Evolutionary conservation across 2,329 filamentous ascomycete genomes (phyloP).

Genomic region (Aspergillus fumigatiaffinis): DNA sequence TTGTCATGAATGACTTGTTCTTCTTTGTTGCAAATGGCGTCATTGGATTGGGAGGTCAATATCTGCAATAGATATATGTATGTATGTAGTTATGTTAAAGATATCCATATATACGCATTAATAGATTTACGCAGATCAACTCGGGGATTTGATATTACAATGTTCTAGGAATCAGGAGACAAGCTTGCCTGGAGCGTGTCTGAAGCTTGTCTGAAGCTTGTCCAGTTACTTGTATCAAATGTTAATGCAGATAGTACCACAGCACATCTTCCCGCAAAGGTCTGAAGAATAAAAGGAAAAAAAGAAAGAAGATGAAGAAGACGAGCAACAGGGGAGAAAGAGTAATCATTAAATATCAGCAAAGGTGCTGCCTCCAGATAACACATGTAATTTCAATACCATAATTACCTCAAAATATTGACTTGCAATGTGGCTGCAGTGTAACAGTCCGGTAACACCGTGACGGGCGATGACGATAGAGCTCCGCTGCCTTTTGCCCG

Average conservation of each 20-base stretch:
- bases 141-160: not conserved
- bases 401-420: not conserved
- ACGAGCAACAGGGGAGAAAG: not conserved
- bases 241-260: too few species aligned
- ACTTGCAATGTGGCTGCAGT: not conserved
- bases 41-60: not conserved
- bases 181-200: not conserved
- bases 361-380: not conserved
- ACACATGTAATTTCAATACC: conserved; percentile 3
- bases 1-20: conserved; percentile 8
- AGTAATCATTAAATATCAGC: not conserved
- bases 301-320: not conserved
- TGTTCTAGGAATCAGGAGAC: not conserved
- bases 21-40: conserved; percentile 3
- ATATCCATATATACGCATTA: not conserved
- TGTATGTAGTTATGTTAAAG: not conserved
- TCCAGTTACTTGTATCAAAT: not conserved
- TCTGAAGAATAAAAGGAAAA: too few species aligned
- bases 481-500: conserved; percentile 14
- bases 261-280: too few species aligned
- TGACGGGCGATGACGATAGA: conserved; percentile 22
- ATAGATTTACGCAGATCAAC: not conserved
- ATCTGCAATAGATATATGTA: not conserved
- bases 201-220: not conserved
- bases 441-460: conserved; percentile 4